Conservation (phyloP, 2,329 filamentous ascomycete species). For the Alternaria solani region DNA sequence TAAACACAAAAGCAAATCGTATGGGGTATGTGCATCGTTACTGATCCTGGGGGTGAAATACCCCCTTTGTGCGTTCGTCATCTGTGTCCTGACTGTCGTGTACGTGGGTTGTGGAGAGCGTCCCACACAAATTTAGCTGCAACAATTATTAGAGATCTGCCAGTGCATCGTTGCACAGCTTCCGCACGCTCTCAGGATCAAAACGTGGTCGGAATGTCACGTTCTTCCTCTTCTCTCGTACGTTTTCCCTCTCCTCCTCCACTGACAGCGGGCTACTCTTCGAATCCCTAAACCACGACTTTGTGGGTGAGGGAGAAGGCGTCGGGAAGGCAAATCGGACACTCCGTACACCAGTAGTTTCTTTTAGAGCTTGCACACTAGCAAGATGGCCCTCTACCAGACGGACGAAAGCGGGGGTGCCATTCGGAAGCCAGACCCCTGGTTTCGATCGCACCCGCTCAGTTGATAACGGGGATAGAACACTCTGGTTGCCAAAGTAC, state of each 20-base stretch:
- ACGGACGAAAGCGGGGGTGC: constrained; percentile 35
- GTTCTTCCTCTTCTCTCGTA: constrained; percentile 25
- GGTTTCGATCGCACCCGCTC: background rate
- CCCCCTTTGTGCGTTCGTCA: background rate
- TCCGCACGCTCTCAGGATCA: constrained; percentile 35
- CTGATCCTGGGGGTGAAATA: background rate
- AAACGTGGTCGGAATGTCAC: constrained; percentile 40
- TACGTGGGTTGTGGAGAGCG: background rate
- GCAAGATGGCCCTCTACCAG: constrained; percentile 42
- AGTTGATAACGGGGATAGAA: constrained; percentile 7
- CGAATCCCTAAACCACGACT: constrained; percentile 5
- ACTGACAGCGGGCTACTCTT: constrained; percentile 12
- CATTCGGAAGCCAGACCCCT: constrained; percentile 25
- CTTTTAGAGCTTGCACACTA: constrained; percentile 35
- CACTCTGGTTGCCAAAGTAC: background rate
- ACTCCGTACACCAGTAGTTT: constrained; percentile 13
- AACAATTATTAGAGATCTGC: constrained; percentile 30
- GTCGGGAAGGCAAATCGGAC: constrained; percentile 26
- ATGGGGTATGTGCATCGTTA: background rate
- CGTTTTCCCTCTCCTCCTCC: constrained; percentile 21
- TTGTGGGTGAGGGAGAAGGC: constrained; percentile 26
- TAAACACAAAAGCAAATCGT: background rate
- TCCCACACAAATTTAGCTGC: background rate
- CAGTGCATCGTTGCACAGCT: constrained; percentile 41
- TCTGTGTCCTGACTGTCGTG: background rate